Percentiles rank a stretch among this genome's conserved stretches.
Conservation (phyloP, 306 rosid species). For the Vicia sativa region DNA sequence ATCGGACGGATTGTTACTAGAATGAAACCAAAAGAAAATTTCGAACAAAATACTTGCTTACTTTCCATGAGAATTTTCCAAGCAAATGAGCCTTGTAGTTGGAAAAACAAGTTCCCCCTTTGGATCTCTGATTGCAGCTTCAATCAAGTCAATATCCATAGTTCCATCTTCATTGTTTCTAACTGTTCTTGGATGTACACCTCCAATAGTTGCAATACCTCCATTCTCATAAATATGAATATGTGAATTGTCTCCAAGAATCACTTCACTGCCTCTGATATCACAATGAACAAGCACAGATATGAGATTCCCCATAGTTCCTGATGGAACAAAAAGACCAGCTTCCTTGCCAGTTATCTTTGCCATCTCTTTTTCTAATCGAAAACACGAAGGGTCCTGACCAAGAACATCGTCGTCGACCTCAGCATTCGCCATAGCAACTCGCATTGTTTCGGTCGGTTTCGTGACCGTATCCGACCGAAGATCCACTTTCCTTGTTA, state of each 20-base stretch:
- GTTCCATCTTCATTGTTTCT: conserved; percentile 83
- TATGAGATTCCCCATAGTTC: conserved; percentile 92
- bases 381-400: conserved; percentile 69
- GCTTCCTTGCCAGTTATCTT: conserved; percentile 78
- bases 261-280: conserved; percentile 85
- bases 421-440: conserved; percentile 78
- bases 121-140: conserved; percentile 80
- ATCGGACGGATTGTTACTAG: neutral
- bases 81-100: conserved; percentile 91
- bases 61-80: conserved; percentile 94
- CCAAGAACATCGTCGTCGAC: conserved; percentile 85
- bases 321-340: conserved; percentile 85
- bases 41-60: conserved; percentile 43
- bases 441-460: conserved; percentile 75
- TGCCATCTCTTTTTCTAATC: conserved; percentile 73
- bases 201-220: conserved; percentile 85
- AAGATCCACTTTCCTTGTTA: conserved; percentile 64
- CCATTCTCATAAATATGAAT: conserved; percentile 90
- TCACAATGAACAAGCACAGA: conserved; percentile 93
- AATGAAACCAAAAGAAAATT: neutral
- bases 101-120: conserved; percentile 63
- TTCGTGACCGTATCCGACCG: conserved; percentile 92
- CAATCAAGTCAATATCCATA: conserved; percentile 72
- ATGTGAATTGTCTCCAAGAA: conserved; percentile 86
- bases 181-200: conserved; percentile 82